Conservation (phyloP, 2,329 filamentous ascomycete genomes). For the Curvularia lunata region DNA sequence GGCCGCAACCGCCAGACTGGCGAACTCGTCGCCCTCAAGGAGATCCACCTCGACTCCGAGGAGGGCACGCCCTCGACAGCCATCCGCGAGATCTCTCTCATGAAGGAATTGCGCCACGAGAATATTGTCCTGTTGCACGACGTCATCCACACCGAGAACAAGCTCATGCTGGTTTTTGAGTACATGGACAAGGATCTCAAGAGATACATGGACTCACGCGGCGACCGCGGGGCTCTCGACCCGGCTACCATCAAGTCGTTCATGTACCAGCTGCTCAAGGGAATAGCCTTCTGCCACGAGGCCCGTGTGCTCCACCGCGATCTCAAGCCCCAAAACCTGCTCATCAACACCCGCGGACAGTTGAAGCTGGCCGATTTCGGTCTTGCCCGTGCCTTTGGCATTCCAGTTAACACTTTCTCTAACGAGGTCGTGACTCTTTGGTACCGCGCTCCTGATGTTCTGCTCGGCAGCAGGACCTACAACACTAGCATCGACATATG, state of each 20-base stretch:
- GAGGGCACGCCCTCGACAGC: slow-evolving; percentile 97
- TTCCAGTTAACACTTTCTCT: slow-evolving; percentile 96
- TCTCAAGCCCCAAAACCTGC: slow-evolving; percentile 92
- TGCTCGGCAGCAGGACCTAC: slow-evolving; percentile 92
- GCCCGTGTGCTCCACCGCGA: slow-evolving; percentile 96
- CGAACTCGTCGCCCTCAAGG: slow-evolving; percentile 94
- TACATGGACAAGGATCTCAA: slow-evolving; percentile 99
- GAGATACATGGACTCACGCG: slow-evolving; percentile 96
- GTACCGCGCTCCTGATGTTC: slow-evolving; percentile 96
- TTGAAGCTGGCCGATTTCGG: slow-evolving; percentile 96
- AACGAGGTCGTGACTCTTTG: slow-evolving; percentile 98
- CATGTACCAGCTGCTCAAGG: slow-evolving; percentile 96
- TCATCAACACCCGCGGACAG: slow-evolving; percentile 90
- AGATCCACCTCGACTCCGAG: slow-evolving; percentile 98
- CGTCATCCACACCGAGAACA: slow-evolving; percentile 99
- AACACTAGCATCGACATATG: slow-evolving; percentile 99
- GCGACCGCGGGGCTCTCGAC: slow-evolving; percentile 87
- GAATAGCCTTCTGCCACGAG: slow-evolving; percentile 97
- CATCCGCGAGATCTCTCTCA: slow-evolving; percentile 96
- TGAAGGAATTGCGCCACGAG: slow-evolving; percentile 99
- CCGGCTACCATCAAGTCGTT: slow-evolving; percentile 95
- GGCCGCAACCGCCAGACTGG: slow-evolving; percentile 96
- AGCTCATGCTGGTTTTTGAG: slow-evolving; percentile 99
- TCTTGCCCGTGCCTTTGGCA: slow-evolving; percentile 90
- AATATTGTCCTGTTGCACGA: slow-evolving; percentile 98